Evolutionary conservation across 805 yeast species (phyloP), one percentile per base, ranked within the genome.

Genomic region (Barnettozyma wickerhamii): DNA sequence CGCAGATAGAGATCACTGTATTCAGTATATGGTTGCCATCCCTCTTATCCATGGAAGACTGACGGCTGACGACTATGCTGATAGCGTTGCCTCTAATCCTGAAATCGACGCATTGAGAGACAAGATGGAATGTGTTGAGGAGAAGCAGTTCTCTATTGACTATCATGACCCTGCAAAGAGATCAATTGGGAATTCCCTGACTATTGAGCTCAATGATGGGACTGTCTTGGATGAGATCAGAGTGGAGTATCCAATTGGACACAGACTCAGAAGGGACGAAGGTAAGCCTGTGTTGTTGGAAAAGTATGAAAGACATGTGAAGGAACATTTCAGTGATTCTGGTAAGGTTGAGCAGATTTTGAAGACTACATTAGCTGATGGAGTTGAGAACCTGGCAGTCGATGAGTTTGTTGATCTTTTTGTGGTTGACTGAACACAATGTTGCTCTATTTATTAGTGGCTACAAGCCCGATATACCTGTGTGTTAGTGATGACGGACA

Each of bases 1-100:
- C 53, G 83, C 83, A 17, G 83, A 77, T 57, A 67, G 83, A 48
- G 83, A 77, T 50, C 83, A 77, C 56, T 77, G 82, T 59, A 76
- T 77, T 47, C 83, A 77, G 55, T 77, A 77, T 59, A 77, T 77
- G 82, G 69, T 70, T 35, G 82, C 83, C 15, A 53, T 76, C 26
- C 80, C 82, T 26, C 59, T 77, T 43, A 66, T 77, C 45, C 62
- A 66, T 50, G 83, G 83, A 32, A 66, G 75, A 41, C 59, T 77
- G 40, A 74, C 78, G 24, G 82, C 82, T 6, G 76, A 73, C 50
- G 80, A 76, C 56, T 77, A 77, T 59, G 57, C 71, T 31, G 81
- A 77, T 55, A 49, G 49, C 4, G 56, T 72, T 38, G 82, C 83
- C 19, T 42, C 67, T 3, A 69, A 75, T 43, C 77, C 79, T 13